Conservation (phyloP, 306 rosid genomes). For the Fragaria vesca region DNA sequence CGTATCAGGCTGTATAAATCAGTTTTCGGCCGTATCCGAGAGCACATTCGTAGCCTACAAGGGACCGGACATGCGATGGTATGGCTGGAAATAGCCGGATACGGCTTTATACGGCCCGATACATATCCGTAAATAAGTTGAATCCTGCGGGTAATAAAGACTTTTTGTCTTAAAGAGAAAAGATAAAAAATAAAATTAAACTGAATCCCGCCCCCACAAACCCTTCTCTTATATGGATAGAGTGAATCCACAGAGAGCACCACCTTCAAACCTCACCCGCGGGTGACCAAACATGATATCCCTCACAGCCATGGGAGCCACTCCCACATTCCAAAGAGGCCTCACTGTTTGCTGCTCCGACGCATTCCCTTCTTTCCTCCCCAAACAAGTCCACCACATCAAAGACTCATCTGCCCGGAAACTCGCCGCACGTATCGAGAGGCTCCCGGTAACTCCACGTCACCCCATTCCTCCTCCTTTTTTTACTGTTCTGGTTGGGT, state of each 20-base stretch:
- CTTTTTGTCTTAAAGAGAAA: no score
- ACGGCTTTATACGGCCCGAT: no score
- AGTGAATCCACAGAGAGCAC: no score
- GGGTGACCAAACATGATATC: conserved; percentile 36
- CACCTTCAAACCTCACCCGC: background rate
- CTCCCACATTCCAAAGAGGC: conserved; percentile 20
- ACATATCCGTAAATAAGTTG: no score
- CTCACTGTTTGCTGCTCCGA: conserved; percentile 25
- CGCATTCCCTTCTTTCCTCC: conserved; percentile 78
- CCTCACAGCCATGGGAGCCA: conserved; percentile 17
- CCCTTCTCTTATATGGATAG: background rate
- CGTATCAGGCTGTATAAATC: no score
- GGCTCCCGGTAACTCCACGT: conserved; percentile 51
- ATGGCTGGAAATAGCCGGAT: no score
- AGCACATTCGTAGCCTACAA: no score
- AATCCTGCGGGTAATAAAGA: no score
- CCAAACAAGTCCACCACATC: conserved; percentile 56
- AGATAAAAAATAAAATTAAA: no score
- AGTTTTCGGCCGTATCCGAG: no score
- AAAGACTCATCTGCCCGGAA: conserved; percentile 68
- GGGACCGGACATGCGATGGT: no score
- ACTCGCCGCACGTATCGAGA: conserved; percentile 65
- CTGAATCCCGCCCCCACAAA: background rate
- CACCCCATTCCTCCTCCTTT: background rate
- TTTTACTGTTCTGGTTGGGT: background rate